These are phyloP conservation scores for Penicillium ucsense DNA, from an alignment of 495 filamentous ascomycete genomes.

Conservation along the genomic window DNA sequence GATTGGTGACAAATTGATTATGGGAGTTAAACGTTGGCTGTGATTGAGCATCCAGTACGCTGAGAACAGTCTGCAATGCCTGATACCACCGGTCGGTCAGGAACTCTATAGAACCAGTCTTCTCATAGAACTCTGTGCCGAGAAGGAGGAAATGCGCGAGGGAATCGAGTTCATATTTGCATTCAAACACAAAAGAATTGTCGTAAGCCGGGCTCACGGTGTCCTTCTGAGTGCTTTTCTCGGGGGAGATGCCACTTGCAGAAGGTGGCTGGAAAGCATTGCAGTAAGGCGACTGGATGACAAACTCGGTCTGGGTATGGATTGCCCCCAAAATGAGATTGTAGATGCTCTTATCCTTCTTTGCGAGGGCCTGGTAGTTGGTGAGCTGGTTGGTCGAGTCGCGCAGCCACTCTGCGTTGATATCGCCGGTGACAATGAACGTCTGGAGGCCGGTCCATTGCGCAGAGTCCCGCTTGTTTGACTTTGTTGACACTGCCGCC, in stretches of 20 bases:
- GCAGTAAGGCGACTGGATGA: constrained; percentile 92
- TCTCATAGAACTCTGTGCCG: constrained; percentile 73
- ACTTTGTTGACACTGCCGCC: constrained; percentile 16
- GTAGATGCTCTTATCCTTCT: constrained; percentile 63
- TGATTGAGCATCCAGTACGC: constrained; percentile 67
- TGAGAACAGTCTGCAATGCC: constrained; percentile 65
- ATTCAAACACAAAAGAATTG: constrained; percentile 80
- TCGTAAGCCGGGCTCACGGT: constrained; percentile 80
- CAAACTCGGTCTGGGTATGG: constrained; percentile 90
- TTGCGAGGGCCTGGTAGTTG: constrained; percentile 79
- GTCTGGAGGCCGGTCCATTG: constrained; percentile 78
- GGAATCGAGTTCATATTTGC: constrained; percentile 98
- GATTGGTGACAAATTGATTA: constrained; percentile 54
- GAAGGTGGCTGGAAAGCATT: constrained; percentile 96
- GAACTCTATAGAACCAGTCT: constrained; percentile 69
- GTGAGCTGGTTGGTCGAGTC: constrained; percentile 94
- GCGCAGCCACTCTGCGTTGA: constrained; percentile 94
- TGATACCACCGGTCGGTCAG: constrained; percentile 69
- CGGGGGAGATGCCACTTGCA: constrained; percentile 59
- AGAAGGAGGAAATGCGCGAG: constrained; percentile 85
- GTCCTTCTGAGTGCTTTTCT: constrained; percentile 69
- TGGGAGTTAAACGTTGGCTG: constrained; percentile 66
- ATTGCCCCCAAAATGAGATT: constrained; percentile 87
- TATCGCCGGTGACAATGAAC: constrained; percentile 98
- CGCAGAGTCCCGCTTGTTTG: constrained; percentile 40